Evolutionary conservation across 768 basidiomycete genomes (phyloP).

Genomic region (Russula vinacea): DNA sequence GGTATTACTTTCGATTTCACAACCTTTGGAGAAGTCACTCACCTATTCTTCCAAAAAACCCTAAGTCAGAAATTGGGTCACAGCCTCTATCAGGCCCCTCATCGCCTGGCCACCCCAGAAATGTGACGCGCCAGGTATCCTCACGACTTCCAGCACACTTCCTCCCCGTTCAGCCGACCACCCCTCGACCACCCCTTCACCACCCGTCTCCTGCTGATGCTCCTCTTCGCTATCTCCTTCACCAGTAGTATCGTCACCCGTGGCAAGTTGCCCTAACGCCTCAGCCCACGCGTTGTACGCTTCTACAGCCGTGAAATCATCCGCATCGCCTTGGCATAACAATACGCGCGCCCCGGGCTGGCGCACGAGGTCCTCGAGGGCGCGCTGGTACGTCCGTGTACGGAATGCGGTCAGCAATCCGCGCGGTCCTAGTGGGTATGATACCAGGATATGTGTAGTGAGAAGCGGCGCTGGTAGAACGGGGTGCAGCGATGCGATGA

Average conservation of each 20-base stretch:
- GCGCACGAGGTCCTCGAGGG: conserved; percentile 49
- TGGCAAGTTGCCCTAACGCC: conserved; percentile 35
- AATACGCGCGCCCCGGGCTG: conserved; percentile 52
- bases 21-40: not conserved
- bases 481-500: conserved; percentile 67
- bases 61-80: conserved; percentile 19
- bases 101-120: conserved; percentile 29
- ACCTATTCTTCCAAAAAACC: not conserved
- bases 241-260: not conserved
- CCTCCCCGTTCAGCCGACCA: conserved; percentile 5
- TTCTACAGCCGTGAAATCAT: conserved; percentile 62
- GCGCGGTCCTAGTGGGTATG: conserved; percentile 71
- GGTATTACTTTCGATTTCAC: not conserved
- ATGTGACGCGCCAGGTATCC: conserved; percentile 27
- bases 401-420: conserved; percentile 68
- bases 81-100: conserved; percentile 25
- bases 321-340: conserved; percentile 61
- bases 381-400: conserved; percentile 49
- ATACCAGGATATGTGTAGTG: conserved; percentile 66
- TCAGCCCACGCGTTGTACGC: conserved; percentile 57
- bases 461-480: conserved; percentile 47
- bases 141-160: conserved; percentile 22
- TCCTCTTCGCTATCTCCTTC: not conserved
- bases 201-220: not conserved
- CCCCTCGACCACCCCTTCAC: conserved; percentile 2